Base-by-base conservation (phyloP, 345 rosid species). In the Excoecaria agallocha region DNA sequence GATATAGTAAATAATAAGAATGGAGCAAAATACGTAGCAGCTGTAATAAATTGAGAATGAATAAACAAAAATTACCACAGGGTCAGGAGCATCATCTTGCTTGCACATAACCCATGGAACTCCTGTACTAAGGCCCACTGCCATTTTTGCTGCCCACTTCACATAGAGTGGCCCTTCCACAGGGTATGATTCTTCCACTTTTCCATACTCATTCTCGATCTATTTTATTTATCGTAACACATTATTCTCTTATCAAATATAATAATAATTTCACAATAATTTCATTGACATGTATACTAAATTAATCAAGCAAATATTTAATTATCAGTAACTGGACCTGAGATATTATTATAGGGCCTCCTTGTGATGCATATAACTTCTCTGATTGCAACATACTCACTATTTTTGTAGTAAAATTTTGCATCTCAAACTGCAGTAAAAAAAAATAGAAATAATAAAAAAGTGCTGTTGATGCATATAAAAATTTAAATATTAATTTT, bases 31-130 rank as follows among this genome's bases (percentile, higher is more conserved):
- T 30, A 30, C 2, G 30, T 30, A 30, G 30, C 30, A 30, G 30
- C 1, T 30, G 30, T 30, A 30, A 30, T 30, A 30, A 30, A 30
- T 30, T 30, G 2, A 30, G 30, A 30, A 30, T 1, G 30, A 30
- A 30, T 30, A 30, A 30, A 30, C 30, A 30, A 30, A 30, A 30
- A 94, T 66, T 71, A 91, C 96, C 90, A 93, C 83, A 12, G 96
- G 96, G 73, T 90, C 90, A 66, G 94, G 95, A 73, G 96, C 97
- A 81, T 93, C 89, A 59, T 83, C 73, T 82, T 93, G 96, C 86
- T 89, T 91, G 85, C 98, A 90, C 97, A 93, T 93, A 67, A 85
- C 87, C 96, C 98, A 93, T 9, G 98, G 98, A 15, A 91, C 93
- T 16, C 96, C 94, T 19, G 96, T 89, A 3, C 88, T 79, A 66